Percentiles rank a stretch among this genome's conserved stretches.
These are phyloP conservation scores for Lipomyces chichibuensis DNA, from an alignment of 805 yeast species.

Conservation along the genomic window DNA sequence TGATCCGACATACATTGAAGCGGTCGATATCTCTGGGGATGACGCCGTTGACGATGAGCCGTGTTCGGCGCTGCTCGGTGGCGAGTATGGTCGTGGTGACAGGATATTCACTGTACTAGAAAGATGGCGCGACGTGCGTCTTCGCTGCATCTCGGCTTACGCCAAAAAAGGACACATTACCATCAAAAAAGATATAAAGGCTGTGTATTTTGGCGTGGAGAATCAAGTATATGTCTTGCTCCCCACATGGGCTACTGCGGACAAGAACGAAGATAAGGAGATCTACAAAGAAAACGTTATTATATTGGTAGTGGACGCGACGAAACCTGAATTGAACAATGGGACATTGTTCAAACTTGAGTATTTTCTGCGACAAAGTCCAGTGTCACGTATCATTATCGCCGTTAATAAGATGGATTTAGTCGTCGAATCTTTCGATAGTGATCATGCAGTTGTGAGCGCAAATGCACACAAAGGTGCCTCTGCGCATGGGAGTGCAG, in stretches of 20 bases:
- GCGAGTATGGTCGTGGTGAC: slow-evolving; percentile 8
- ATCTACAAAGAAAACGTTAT: slow-evolving; percentile 6
- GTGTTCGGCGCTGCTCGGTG: not conserved
- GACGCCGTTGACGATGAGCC: slow-evolving; percentile 5
- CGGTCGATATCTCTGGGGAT: not conserved
- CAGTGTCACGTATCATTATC: slow-evolving; percentile 12
- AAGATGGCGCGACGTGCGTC: not conserved
- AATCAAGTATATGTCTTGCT: not conserved
- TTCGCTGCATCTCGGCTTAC: not conserved
- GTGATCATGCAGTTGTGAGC: not conserved
- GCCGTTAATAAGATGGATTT: slow-evolving; percentile 10
- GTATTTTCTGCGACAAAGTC: slow-evolving; percentile 6
- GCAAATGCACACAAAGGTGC: not conserved
- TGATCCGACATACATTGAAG: not conserved
- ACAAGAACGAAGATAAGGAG: not conserved
- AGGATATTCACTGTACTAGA: slow-evolving; percentile 10
- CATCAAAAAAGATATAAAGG: not conserved
- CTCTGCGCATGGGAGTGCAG: not conserved
- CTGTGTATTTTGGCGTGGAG: not conserved
- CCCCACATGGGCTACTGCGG: not conserved
- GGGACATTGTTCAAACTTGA: not conserved
- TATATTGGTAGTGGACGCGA: slow-evolving; percentile 7
- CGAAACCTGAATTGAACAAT: not conserved
- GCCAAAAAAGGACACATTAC: not conserved
- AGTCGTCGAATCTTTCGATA: not conserved